Evolutionary conservation across 2,329 filamentous ascomycete species (phyloP).

Genomic region (Helicocarpus griseus): DNA sequence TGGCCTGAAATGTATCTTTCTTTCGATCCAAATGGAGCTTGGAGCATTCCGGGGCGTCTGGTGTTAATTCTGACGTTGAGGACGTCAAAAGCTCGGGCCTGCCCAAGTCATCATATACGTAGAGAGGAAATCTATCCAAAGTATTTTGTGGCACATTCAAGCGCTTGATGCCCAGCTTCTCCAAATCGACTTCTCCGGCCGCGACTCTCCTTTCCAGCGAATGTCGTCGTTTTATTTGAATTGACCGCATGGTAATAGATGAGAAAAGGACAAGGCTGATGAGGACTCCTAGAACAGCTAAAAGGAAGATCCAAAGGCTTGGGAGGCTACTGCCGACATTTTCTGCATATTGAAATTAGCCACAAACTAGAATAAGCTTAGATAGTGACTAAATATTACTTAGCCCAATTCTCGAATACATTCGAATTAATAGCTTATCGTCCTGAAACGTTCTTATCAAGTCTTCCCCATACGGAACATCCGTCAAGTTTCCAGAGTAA

Average conservation of each 20-base stretch:
- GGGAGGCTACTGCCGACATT: conserved; percentile 41
- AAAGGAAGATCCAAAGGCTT: conserved; percentile 69
- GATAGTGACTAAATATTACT: conserved; percentile 22
- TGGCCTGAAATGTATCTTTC: not conserved
- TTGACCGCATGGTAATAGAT: conserved; percentile 63
- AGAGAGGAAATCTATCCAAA: conserved; percentile 66
- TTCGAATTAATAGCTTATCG: conserved; percentile 38
- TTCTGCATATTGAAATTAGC: conserved; percentile 17
- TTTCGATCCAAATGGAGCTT: not conserved
- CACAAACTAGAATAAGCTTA: not conserved
- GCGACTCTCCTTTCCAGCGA: conserved; percentile 61
- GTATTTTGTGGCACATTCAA: conserved; percentile 64
- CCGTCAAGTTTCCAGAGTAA: conserved; percentile 67
- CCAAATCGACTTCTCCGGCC: conserved; percentile 73
- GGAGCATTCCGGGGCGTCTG: not conserved
- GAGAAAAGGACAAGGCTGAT: conserved; percentile 57
- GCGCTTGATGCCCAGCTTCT: conserved; percentile 74
- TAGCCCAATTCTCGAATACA: conserved; percentile 43
- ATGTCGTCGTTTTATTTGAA: conserved; percentile 62
- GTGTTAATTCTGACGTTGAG: not conserved
- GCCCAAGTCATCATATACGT: conserved; percentile 51
- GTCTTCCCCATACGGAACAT: conserved; percentile 15
- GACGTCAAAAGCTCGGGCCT: not conserved
- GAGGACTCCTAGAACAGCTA: conserved; percentile 61
- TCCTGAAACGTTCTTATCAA: conserved; percentile 30